phyloP scores from a whole-genome alignment of 2,329 filamentous ascomycete species.

The Aspergillus brunneoviolaceus region DNA sequence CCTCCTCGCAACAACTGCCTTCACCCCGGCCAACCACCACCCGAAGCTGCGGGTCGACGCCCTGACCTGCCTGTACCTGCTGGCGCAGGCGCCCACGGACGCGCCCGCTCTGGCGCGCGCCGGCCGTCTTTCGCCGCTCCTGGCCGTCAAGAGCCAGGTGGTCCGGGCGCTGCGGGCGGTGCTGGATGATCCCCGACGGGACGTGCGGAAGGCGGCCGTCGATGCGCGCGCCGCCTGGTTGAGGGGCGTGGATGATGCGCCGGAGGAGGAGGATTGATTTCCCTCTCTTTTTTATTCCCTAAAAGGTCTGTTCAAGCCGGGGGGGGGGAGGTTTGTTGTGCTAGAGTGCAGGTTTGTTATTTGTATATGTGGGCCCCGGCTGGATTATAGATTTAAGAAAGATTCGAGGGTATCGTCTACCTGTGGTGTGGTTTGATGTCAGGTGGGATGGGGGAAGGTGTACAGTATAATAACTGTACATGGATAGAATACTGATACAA shows the following conservation, averaged over 20 bases:
- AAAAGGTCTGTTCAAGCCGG: too few relatives aligned
- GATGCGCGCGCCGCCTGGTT: conserved; percentile 62
- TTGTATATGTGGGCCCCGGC: too few relatives aligned
- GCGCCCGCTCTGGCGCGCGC: conserved; percentile 26
- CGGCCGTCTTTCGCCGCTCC: conserved; percentile 45
- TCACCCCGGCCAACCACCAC: conserved; percentile 18
- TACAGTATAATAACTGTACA: too few relatives aligned
- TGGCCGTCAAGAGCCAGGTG: conserved; percentile 59
- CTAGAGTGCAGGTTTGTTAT: too few relatives aligned
- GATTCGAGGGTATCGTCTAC: too few relatives aligned
- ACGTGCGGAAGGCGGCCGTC: conserved; percentile 63
- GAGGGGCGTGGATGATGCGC: conserved; percentile 57
- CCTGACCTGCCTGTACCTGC: conserved; percentile 39
- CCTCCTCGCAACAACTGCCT: conserved; percentile 50
- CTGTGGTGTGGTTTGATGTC: too few relatives aligned
- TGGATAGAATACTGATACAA: too few relatives aligned
- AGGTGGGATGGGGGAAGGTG: too few relatives aligned
- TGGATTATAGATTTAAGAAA: too few relatives aligned
- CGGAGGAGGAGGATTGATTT: conserved; percentile 54
- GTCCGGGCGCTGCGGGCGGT: conserved; percentile 55
- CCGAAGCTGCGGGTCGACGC: conserved; percentile 36
- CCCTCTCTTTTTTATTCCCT: too few relatives aligned
- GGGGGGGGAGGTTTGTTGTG: too few relatives aligned
- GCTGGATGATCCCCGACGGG: conserved; percentile 63
- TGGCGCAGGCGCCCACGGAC: conserved; percentile 32